Conservation (phyloP, 2,329 filamentous ascomycete species). For the Penicillium sp. region DNA sequence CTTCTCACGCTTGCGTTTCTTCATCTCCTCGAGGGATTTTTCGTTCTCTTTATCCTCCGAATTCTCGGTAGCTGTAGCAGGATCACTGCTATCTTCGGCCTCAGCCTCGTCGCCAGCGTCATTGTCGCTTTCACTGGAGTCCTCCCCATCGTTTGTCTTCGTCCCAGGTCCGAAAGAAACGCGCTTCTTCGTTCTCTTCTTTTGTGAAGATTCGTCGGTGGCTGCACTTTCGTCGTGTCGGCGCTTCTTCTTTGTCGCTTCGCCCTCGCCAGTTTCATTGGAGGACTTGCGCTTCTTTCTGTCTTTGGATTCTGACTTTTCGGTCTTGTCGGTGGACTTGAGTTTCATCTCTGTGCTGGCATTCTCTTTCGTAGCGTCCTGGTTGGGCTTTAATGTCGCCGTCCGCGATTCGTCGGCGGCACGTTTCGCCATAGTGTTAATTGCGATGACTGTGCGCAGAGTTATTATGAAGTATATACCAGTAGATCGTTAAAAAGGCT, state of each 20-base stretch:
- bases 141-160: conserved; percentile 62
- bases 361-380: conserved; percentile 36
- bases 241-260: conserved; percentile 28
- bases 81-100: conserved; percentile 8
- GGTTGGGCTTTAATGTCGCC: conserved; percentile 61
- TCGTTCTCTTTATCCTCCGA: conserved; percentile 23
- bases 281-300: conserved; percentile 32
- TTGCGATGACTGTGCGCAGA: background rate
- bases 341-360: conserved; percentile 26
- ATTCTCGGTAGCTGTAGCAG: conserved; percentile 22
- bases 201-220: conserved; percentile 16
- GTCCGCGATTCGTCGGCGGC: conserved; percentile 59
- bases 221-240: conserved; percentile 22
- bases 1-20: conserved; percentile 37
- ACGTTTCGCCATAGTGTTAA: conserved; percentile 26
- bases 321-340: conserved; percentile 4
- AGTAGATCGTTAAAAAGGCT: background rate
- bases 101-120: conserved; percentile 19
- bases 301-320: conserved; percentile 24
- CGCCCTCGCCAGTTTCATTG: conserved; percentile 22
- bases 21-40: conserved; percentile 31
- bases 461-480: background rate
- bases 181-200: conserved; percentile 54
- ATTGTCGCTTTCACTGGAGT: conserved; percentile 20
- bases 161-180: conserved; percentile 69